These are phyloP conservation scores for Athelia psychrophila DNA, from an alignment of 1,284 basidiomycete species.

Conservation along the genomic window DNA sequence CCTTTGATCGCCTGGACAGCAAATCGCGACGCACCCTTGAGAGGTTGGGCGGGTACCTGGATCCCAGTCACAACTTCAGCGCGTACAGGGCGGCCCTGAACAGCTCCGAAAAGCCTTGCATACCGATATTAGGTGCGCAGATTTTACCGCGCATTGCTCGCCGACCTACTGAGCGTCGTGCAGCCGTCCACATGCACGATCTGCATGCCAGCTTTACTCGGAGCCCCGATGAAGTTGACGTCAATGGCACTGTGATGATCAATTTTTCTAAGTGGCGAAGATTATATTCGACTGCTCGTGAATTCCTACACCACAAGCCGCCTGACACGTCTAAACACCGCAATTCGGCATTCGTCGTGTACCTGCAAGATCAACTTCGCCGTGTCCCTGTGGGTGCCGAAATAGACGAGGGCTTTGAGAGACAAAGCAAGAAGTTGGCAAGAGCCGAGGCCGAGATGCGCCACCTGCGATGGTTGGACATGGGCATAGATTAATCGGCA, in stretches of 20 bases:
- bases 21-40: constrained; percentile 27
- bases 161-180: no score
- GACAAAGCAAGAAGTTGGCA: constrained; percentile 23
- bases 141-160: neutral
- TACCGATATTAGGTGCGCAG: constrained; percentile 38
- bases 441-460: constrained; percentile 25
- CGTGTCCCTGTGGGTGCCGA: constrained; percentile 19
- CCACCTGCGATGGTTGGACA: constrained; percentile 17
- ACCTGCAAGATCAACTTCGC: constrained; percentile 35
- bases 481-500: neutral
- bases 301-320: constrained; percentile 23
- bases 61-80: constrained; percentile 30
- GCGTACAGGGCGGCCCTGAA: constrained; percentile 33
- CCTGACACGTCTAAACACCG: constrained; percentile 29
- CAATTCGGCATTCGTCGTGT: constrained; percentile 24
- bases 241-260: constrained; percentile 1
- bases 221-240: neutral
- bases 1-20: constrained; percentile 26
- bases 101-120: constrained; percentile 20
- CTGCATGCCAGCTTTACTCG: constrained; percentile 29
- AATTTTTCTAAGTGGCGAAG: neutral
- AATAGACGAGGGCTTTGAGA: constrained; percentile 27
- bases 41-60: constrained; percentile 31
- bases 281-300: neutral
- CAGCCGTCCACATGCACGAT: constrained; percentile 40